phyloP scores from a whole-genome alignment of 352 stramenopile species.

The Globisporangium echinulatum region DNA sequence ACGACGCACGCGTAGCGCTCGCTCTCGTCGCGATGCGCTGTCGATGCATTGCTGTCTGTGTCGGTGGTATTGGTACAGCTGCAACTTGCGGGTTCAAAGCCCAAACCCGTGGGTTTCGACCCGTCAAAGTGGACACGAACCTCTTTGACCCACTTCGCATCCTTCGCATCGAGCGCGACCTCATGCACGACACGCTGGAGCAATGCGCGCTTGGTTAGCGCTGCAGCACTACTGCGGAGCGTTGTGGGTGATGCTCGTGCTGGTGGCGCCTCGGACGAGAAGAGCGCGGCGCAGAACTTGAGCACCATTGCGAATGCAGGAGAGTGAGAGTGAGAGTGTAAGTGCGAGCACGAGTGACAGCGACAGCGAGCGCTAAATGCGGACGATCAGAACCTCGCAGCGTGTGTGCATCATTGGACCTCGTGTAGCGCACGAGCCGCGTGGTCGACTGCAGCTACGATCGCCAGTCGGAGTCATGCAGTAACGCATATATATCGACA shows the following conservation, averaged over 20 bases:
- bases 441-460: too few species aligned
- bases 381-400: background rate
- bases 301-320: slow-evolving; percentile 25
- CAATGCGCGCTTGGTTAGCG: background rate
- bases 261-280: slow-evolving; percentile 1
- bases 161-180: slow-evolving; percentile 12
- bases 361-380: background rate
- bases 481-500: too few species aligned
- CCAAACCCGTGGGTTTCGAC: slow-evolving; percentile 35
- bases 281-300: slow-evolving; percentile 41
- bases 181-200: background rate
- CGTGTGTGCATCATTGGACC: too few species aligned
- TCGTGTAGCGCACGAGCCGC: too few species aligned
- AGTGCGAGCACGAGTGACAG: background rate
- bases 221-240: background rate
- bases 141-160: slow-evolving; percentile 41
- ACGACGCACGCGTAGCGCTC: slow-evolving; percentile 37
- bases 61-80: background rate
- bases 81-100: slow-evolving; percentile 22
- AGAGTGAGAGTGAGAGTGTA: too few species aligned
- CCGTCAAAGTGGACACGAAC: slow-evolving; percentile 56
- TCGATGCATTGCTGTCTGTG: background rate
- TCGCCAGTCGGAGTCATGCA: too few species aligned
- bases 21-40: background rate
- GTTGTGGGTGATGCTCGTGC: background rate